Base-by-base conservation (phyloP, 2,329 filamentous ascomycete species). In the Parastagonospora avenae region DNA sequence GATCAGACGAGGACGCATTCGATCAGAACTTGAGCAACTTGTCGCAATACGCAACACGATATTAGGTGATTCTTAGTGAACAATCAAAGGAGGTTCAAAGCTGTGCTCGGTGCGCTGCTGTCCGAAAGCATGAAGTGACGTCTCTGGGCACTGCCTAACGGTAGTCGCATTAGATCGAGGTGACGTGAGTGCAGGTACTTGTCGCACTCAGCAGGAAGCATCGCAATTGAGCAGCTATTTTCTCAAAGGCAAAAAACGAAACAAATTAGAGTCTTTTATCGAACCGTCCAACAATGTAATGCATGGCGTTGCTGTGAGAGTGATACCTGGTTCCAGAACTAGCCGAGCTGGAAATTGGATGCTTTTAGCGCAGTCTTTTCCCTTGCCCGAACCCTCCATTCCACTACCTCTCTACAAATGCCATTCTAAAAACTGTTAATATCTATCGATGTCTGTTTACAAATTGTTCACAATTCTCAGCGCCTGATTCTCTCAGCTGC, bases 261-360 rank as follows among this genome's bases (percentile, higher is more conserved):
- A 19, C 30, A 15, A 6, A 4, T 27, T 35, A 14, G 10, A 43
- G 14, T 10, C 12, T 19, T 8, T 2, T 8, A 27, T 10, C 8
- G 14, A n/a, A 15, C 27, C 15, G 12, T 11, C 24, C 19, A 10
- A 39, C 19, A 9, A 39, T 39, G 37, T 39, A 39, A 16, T 27
- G 37, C 19, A 16, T 39, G 37, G 8, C 7, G 6, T 35, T 33
- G 30, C 31, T 33, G 12, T 27, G 24, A 31, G 27, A 43, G 41
- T 27, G 41, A 35, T 36, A 58, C 58, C 49, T 55, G 53, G 60
- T 60, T 59, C 57, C 54, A 60, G 62, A 57, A 59, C 59, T 68
- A 67, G 63, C 66, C 68, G 68, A 72, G 67, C 68, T 72, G 67
- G 38, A 70, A 70, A 69, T 71, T 69, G 62, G 59, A 69, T 55